Conservation (phyloP, 129 eudicot species). For the Flaveria robusta region DNA sequence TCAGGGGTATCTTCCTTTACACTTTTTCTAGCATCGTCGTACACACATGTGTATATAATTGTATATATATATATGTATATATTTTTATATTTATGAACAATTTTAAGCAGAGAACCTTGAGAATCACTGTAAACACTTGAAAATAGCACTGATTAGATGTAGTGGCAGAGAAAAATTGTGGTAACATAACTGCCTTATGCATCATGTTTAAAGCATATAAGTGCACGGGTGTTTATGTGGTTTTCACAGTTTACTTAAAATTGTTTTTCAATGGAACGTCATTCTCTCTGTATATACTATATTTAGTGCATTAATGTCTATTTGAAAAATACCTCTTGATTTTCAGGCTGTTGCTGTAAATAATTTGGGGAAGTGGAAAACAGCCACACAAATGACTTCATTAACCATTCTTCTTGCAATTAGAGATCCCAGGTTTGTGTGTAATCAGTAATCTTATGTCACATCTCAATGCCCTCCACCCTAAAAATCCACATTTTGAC, state of each 20-base stretch:
- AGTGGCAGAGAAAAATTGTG: not conserved
- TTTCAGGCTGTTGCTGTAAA: slow-evolving; percentile 98
- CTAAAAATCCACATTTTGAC: slow-evolving; percentile 2
- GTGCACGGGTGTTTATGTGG: not conserved
- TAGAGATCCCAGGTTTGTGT: slow-evolving; percentile 76
- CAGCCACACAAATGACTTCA: slow-evolving; percentile 95
- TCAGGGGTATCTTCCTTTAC: slow-evolving; percentile 59
- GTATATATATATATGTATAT: not conserved
- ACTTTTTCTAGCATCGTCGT: not conserved
- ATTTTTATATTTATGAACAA: not conserved
- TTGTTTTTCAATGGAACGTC: not conserved
- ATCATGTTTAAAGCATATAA: not conserved
- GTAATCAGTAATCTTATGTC: not conserved
- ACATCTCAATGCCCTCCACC: not conserved
- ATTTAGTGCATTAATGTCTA: not conserved
- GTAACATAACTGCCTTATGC: not conserved
- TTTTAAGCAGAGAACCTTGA: not conserved
- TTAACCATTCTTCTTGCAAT: slow-evolving; percentile 74
- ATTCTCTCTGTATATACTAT: not conserved
- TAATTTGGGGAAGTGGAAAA: slow-evolving; percentile 99
- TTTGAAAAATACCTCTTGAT: not conserved
- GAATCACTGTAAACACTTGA: not conserved
- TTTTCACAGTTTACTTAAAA: not conserved
- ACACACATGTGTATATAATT: not conserved
- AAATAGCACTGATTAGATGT: not conserved